Evolutionary conservation across 2,329 filamentous ascomycete species (phyloP).

Genomic region (Pyrenophora tritici-repentis): DNA sequence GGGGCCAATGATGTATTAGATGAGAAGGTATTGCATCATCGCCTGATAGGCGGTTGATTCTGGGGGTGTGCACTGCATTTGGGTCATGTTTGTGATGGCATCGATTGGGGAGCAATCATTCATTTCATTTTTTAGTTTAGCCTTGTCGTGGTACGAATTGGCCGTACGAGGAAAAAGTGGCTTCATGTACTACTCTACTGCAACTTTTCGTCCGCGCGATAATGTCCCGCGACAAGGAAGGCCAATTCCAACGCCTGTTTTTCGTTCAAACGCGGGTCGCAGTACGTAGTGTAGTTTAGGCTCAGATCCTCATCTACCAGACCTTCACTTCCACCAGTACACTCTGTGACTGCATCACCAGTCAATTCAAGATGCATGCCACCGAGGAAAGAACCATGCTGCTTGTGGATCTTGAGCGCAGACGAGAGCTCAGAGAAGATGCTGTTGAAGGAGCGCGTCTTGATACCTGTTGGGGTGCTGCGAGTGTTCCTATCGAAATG

Average conservation of each 20-base stretch:
- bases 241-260: constrained; percentile 96
- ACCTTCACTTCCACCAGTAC: constrained; percentile 85
- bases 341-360: constrained; percentile 95
- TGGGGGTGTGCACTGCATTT: background rate
- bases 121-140: background rate
- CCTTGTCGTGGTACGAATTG: background rate
- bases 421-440: constrained; percentile 87
- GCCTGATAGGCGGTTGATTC: background rate
- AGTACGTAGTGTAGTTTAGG: constrained; percentile 93
- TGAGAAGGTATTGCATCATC: background rate
- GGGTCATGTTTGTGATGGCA: background rate
- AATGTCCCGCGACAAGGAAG: constrained; percentile 89
- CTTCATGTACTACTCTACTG: background rate
- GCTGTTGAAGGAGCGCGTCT: constrained; percentile 88
- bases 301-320: constrained; percentile 86
- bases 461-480: constrained; percentile 75
- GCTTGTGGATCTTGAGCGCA: constrained; percentile 81
- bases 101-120: background rate
- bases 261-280: constrained; percentile 93
- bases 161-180: background rate
- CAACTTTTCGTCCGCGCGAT: constrained; percentile 53
- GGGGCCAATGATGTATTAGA: constrained; percentile 10
- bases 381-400: constrained; percentile 83
- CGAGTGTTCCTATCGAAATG: constrained; percentile 58
- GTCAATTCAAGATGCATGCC: constrained; percentile 95